Evolutionary conservation across 208 protist species (phyloP).

Genomic region (Tritrichomonas foetus): DNA sequence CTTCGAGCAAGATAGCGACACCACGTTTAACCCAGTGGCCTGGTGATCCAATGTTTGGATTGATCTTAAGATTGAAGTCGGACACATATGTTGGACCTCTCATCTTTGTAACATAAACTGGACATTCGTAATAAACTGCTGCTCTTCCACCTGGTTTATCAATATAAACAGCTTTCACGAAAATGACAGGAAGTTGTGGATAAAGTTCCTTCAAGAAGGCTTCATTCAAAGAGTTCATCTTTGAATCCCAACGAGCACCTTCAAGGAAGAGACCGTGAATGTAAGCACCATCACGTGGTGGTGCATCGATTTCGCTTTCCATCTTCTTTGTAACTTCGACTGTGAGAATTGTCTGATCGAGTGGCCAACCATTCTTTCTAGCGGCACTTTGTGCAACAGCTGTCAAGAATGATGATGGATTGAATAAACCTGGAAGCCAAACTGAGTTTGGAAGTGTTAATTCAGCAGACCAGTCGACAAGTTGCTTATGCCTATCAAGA

Average conservation of each 20-base stretch:
- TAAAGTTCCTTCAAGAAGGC: slow-evolving; percentile 64
- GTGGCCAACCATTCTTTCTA: slow-evolving; percentile 85
- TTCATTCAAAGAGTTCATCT: slow-evolving; percentile 75
- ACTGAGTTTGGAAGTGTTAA: slow-evolving; percentile 49
- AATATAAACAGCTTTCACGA: slow-evolving; percentile 60
- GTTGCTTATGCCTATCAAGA: slow-evolving; percentile 77
- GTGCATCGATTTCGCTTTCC: slow-evolving; percentile 66
- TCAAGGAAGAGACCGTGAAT: slow-evolving; percentile 88
- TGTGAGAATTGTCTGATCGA: slow-evolving; percentile 73
- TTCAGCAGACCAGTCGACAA: slow-evolving; percentile 71
- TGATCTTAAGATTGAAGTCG: slow-evolving; percentile 83
- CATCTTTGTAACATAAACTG: slow-evolving; percentile 88
- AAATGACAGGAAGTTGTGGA: slow-evolving; percentile 64
- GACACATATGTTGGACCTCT: slow-evolving; percentile 74
- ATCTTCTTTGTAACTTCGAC: slow-evolving; percentile 82
- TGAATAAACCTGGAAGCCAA: slow-evolving; percentile 87
- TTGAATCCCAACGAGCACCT: slow-evolving; percentile 88
- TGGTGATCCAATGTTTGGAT: slow-evolving; percentile 65
- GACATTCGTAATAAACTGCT: slow-evolving; percentile 76
- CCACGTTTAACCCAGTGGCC: slow-evolving; percentile 91
- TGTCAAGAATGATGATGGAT: slow-evolving; percentile 96
- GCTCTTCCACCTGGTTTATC: slow-evolving; percentile 65
- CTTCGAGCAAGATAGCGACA: slow-evolving; percentile 76
- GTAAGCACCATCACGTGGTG: slow-evolving; percentile 87
- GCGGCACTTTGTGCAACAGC: slow-evolving; percentile 95